Percentiles rank a stretch among this genome's conserved stretches.
These are phyloP conservation scores for Jackrogersella minutella DNA, from an alignment of 495 filamentous ascomycete species.

Conservation along the genomic window DNA sequence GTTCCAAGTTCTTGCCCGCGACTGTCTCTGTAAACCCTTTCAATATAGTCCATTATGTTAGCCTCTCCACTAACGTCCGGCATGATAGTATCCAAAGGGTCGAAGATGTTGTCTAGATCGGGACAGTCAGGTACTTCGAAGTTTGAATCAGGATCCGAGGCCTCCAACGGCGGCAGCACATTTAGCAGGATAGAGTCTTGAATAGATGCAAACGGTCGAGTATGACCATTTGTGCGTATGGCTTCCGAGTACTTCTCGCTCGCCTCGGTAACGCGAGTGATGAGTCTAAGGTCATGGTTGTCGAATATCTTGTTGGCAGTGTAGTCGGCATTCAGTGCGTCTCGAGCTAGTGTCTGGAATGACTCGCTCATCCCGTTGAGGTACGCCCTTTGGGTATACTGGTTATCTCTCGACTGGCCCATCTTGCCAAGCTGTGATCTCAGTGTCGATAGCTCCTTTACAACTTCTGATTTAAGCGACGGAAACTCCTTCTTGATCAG, in stretches of 20 bases:
- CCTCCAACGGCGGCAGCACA: neutral
- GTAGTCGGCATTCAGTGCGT: conserved; percentile 52
- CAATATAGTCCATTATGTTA: conserved; percentile 44
- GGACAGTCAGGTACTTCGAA: conserved; percentile 17
- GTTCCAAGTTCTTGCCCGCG: conserved; percentile 46
- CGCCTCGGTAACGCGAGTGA: conserved; percentile 54
- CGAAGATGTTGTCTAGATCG: conserved; percentile 42
- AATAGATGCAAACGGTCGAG: conserved; percentile 43
- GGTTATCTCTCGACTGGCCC: conserved; percentile 45
- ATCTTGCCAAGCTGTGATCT: conserved; percentile 49
- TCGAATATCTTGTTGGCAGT: conserved; percentile 52
- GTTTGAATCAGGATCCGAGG: neutral
- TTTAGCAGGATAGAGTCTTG: conserved; percentile 10
- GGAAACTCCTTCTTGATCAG: conserved; percentile 63
- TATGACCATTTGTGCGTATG: conserved; percentile 52
- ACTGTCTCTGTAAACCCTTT: conserved; percentile 33
- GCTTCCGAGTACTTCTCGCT: conserved; percentile 54
- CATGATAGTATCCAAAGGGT: neutral
- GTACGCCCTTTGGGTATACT: conserved; percentile 35
- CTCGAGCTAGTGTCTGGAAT: conserved; percentile 53
- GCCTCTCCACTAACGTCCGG: neutral
- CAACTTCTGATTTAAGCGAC: conserved; percentile 57
- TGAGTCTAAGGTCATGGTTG: conserved; percentile 47
- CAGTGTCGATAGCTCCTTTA: conserved; percentile 46
- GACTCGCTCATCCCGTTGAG: conserved; percentile 52